Percentiles rank a stretch among this genome's conserved stretches.
Conservation (phyloP, 2,329 filamentous ascomycete species). For the Xylariaceae sp. region DNA sequence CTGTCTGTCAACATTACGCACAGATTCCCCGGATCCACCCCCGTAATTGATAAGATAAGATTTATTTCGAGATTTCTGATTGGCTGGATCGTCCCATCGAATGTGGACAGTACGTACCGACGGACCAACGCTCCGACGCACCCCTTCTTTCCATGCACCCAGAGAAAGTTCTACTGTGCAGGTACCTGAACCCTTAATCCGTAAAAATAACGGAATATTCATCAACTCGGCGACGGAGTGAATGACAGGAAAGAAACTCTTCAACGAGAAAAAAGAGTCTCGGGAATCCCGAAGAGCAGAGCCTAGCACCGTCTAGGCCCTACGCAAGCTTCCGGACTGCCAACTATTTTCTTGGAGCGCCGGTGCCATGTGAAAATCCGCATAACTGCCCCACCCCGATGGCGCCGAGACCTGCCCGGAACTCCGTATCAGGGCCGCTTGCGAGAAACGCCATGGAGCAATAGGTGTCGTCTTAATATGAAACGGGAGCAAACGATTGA, state of each 20-base stretch:
- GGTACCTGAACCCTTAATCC: neutral
- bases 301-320: too few species aligned
- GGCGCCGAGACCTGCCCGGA: constrained; percentile 10
- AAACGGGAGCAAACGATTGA: neutral
- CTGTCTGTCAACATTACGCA: neutral
- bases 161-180: neutral
- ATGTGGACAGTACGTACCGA: neutral
- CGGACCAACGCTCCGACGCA: neutral
- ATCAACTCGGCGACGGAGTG: neutral
- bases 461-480: neutral
- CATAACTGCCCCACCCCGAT: constrained; percentile 14
- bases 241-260: neutral
- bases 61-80: neutral
- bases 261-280: neutral
- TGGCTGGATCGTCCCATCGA: neutral
- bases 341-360: neutral
- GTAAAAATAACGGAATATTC: neutral
- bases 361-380: constrained; percentile 7
- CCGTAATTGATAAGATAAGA: neutral
- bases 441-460: neutral
- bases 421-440: constrained; percentile 6
- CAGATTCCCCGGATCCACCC: neutral
- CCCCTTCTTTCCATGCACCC: neutral
- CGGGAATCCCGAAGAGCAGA: too few species aligned
- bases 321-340: neutral